Conservation (phyloP, 805 yeast genomes). For the Starmerella powellii region DNA sequence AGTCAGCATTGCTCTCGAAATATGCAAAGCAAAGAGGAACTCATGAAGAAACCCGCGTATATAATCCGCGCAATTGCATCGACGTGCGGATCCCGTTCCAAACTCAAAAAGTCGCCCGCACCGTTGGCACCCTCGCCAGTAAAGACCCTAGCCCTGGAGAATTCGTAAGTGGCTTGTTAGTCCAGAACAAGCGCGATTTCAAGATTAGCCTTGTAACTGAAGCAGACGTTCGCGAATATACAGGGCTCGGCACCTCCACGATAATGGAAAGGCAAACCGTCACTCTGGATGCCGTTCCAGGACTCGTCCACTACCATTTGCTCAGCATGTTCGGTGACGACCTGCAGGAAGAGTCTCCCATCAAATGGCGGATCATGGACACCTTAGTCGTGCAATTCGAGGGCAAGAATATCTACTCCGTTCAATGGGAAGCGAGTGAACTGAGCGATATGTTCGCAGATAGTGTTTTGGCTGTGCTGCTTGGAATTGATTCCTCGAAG, state of each 20-base stretch:
- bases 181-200: conserved; percentile 64
- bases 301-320: conserved; percentile 76
- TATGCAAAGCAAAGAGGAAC: conserved; percentile 73
- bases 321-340: conserved; percentile 91
- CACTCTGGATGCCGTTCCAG: conserved; percentile 66
- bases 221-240: conserved; percentile 77
- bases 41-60: conserved; percentile 79
- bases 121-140: conserved; percentile 44
- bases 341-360: conserved; percentile 28
- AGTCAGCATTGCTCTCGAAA: conserved; percentile 81
- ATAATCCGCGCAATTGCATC: conserved; percentile 84
- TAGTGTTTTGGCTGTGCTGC: conserved; percentile 74
- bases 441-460: conserved; percentile 92
- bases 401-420: conserved; percentile 40
- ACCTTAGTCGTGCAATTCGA: conserved; percentile 42
- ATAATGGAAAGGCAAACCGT: conserved; percentile 72
- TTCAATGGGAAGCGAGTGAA: conserved; percentile 84
- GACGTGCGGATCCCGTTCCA: conserved; percentile 63
- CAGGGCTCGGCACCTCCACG: conserved; percentile 74
- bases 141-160: conserved; percentile 29
- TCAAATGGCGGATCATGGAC: conserved; percentile 45
- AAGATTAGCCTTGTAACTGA: conserved; percentile 72
- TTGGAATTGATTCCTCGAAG: conserved; percentile 88
- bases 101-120: conserved; percentile 74
- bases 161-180: conserved; percentile 68